phyloP scores from a whole-genome alignment of 371 early-diverging fungal genomes.

The Mortierella sp. region DNA sequence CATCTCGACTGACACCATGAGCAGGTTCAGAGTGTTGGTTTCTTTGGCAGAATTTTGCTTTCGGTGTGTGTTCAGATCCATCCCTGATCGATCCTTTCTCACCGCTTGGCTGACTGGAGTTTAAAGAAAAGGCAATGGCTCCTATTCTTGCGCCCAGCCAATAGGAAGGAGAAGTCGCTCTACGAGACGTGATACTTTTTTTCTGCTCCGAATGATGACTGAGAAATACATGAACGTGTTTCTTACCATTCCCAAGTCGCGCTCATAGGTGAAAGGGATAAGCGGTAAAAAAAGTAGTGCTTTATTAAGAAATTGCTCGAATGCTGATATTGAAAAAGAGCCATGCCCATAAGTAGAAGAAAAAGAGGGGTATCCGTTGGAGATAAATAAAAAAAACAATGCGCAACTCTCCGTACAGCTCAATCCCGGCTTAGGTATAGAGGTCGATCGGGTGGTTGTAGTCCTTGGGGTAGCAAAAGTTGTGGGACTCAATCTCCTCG shows the following conservation, averaged over 20 bases:
- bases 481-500: constrained; percentile 60
- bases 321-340: not conserved
- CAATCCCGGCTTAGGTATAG: constrained; percentile 29
- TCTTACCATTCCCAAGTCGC: no score
- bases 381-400: not conserved
- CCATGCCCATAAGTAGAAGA: not conserved
- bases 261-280: no score
- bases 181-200: no score
- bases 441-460: constrained; percentile 57
- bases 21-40: not conserved
- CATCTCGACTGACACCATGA: not conserved
- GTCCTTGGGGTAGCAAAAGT: constrained; percentile 58
- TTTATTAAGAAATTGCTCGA: not conserved
- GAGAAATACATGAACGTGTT: no score
- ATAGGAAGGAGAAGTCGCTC: no score
- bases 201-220: no score
- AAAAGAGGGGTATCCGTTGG: not conserved
- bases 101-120: not conserved
- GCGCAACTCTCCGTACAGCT: no score
- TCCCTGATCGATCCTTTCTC: not conserved
- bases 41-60: not conserved
- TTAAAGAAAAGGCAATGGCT: not conserved
- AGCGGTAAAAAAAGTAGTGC: not conserved
- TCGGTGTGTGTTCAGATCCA: not conserved
- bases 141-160: no score